Base-by-base conservation (phyloP, 148 eudicot genomes). In the Silene latifolia region DNA sequence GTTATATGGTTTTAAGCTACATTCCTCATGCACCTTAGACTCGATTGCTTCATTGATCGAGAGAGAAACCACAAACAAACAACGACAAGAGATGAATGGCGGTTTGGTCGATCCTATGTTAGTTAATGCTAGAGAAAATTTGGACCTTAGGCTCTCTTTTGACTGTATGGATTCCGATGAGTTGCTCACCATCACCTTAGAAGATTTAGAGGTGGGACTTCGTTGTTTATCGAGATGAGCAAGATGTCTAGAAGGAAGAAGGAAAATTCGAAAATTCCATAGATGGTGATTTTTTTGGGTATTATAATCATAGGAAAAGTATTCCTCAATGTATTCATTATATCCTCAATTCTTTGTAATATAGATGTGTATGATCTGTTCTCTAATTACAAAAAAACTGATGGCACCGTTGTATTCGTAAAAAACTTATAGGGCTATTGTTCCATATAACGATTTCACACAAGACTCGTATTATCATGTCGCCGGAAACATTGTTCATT, bases 101-200 rank as follows among this genome's bases (percentile, higher is more conserved):
- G 99, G 99, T 76, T 72, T 96, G 66, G 83, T 96, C 32, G 97
- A 89, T 81, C 91, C 99, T 7, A 81, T 89, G 99, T 78, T 96
- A 53, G 92, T 90, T 54, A 96, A 92, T 77, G 99, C 97, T 7
- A 84, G 98, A 77, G 98, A 96, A 75, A 85, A 81, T 80, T 76
- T 96, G 85, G 99, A 96, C 71, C 82, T 96, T 88, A 87, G 99
- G 83, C 92, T 92, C 62, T 80, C 81, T 69, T 92, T 92, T 71
- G 98, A 96, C n/a, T 96, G 98, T 81, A 77, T 92, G 81, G 94
- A 96, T 72, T 69, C 84, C 0, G 97, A 90, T 54, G 96, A 88
- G 77, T 79, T 96, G 80, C 85, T 90, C 66, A 96, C 97, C 0
- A 90, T 96, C 73, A 92, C 98, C 15, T 73, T 83, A 70, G 93